Conservation (phyloP, 352 stramenopile genomes). For the Plasmopara halstedii region DNA sequence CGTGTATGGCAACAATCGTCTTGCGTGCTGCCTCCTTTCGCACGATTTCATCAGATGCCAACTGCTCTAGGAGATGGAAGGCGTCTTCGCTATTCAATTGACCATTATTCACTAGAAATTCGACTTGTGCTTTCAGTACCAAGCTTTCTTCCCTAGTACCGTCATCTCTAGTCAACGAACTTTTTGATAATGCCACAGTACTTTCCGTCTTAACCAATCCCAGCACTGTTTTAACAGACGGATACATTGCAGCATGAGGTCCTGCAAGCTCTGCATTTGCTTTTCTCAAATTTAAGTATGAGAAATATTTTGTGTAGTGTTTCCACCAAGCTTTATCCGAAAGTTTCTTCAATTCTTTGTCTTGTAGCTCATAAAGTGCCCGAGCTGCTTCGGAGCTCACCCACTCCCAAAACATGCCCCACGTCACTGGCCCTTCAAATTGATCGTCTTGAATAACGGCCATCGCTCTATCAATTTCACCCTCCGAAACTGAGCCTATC, state of each 20-base stretch:
- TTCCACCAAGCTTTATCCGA: constrained; percentile 14
- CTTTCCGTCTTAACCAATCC: not conserved
- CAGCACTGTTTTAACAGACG: constrained; percentile 13
- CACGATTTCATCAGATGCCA: constrained; percentile 43
- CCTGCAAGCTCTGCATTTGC: constrained; percentile 17
- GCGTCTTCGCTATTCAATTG: constrained; percentile 57
- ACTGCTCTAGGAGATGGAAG: constrained; percentile 56
- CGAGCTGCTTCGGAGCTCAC: constrained; percentile 71
- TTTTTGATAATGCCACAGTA: not conserved
- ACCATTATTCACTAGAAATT: constrained; percentile 63
- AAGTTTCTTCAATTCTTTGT: constrained; percentile 40
- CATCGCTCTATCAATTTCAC: constrained; percentile 51
- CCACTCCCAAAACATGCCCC: constrained; percentile 84
- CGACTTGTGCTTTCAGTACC: constrained; percentile 63
- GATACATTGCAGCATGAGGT: constrained; percentile 19
- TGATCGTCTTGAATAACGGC: constrained; percentile 46
- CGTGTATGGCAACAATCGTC: constrained; percentile 58
- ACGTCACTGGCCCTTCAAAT: constrained; percentile 66
- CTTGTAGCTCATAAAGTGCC: constrained; percentile 57
- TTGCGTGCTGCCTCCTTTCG: constrained; percentile 40
- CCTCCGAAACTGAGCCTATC: constrained; percentile 49
- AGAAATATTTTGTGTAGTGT: constrained; percentile 41
- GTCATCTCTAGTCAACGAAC: not conserved
- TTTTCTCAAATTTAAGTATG: constrained; percentile 26
- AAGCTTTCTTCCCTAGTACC: constrained; percentile 25